phyloP scores from a whole-genome alignment of 176 grass and related monocot genomes.

The Luzula sylvatica region DNA sequence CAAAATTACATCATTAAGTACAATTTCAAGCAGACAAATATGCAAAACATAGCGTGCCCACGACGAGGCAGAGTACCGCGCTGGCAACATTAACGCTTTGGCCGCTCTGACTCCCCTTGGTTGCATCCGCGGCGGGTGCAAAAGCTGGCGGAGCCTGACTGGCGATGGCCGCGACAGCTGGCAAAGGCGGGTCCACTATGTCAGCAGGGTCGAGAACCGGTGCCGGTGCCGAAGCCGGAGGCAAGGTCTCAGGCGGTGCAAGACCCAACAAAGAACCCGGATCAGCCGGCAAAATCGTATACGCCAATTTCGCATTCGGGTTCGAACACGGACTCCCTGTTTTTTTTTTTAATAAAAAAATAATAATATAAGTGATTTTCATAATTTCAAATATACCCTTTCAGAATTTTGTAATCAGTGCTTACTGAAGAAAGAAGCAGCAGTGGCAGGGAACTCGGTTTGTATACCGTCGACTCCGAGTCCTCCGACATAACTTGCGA shows the following conservation, averaged over 20 bases:
- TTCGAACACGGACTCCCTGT: constrained; percentile 79
- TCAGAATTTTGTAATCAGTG: not conserved
- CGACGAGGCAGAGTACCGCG: constrained; percentile 3
- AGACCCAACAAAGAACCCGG: constrained; percentile 41
- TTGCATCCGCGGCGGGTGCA: not conserved
- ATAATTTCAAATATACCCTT: too few species aligned
- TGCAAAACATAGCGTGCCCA: constrained; percentile 2
- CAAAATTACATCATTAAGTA: not conserved
- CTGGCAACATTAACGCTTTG: not conserved
- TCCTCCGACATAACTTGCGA: constrained; percentile 34
- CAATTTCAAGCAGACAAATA: constrained; percentile 14
- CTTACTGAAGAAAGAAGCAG: constrained; percentile 71
- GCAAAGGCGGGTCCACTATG: constrained; percentile 65
- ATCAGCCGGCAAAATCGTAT: constrained; percentile 43
- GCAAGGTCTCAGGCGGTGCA: constrained; percentile 32
- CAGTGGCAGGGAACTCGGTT: constrained; percentile 76
- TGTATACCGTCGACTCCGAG: constrained; percentile 44
- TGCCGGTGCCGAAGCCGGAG: constrained; percentile 50
- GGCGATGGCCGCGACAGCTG: constrained; percentile 30
- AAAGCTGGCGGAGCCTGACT: constrained; percentile 11
- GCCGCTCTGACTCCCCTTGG: not conserved
- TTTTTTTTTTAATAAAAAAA: not conserved
- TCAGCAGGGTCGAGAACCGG: constrained; percentile 56
- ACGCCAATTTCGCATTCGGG: constrained; percentile 40
- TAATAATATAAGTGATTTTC: not conserved